phyloP scores from a whole-genome alignment of 106 monocot species.

The Acorus calamus region DNA sequence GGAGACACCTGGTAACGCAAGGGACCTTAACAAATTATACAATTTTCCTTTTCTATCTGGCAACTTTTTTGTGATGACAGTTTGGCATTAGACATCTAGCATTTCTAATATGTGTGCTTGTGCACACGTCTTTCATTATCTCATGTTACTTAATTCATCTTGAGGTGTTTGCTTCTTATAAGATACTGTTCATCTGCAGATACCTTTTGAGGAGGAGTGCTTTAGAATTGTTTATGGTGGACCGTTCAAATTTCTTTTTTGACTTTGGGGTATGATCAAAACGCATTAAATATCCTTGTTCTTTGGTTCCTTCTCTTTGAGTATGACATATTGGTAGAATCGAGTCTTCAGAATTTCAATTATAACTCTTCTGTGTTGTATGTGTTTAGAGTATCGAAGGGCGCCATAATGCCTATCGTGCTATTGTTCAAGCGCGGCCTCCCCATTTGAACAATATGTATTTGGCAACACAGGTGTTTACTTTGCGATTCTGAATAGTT shows the following conservation, averaged over 20 bases:
- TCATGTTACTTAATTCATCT: too few species aligned
- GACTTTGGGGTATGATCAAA: conserved; percentile 76
- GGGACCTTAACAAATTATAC: too few species aligned
- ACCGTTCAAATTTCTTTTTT: conserved; percentile 87
- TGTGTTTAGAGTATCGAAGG: conserved; percentile 60
- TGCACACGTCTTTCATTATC: too few species aligned
- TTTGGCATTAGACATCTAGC: too few species aligned
- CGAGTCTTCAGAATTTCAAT: not conserved
- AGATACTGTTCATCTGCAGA: conserved; percentile 27
- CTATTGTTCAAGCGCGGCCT: conserved; percentile 73
- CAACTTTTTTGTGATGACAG: too few species aligned
- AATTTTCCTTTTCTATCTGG: too few species aligned
- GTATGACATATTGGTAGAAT: not conserved
- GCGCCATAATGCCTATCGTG: conserved; percentile 72
- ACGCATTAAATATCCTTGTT: not conserved
- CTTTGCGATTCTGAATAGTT: not conserved
- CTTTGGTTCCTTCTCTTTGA: not conserved
- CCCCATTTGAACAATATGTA: conserved; percentile 77
- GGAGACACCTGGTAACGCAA: too few species aligned
- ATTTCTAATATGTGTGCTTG: too few species aligned
- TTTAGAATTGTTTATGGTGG: conserved; percentile 91
- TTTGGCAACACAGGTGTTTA: conserved; percentile 71
- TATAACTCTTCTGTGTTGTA: not conserved
- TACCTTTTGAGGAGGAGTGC: conserved; percentile 89
- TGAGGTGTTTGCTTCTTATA: not conserved